Conservation (phyloP, 257 asterid genomes). For the Solanum rostratum region DNA sequence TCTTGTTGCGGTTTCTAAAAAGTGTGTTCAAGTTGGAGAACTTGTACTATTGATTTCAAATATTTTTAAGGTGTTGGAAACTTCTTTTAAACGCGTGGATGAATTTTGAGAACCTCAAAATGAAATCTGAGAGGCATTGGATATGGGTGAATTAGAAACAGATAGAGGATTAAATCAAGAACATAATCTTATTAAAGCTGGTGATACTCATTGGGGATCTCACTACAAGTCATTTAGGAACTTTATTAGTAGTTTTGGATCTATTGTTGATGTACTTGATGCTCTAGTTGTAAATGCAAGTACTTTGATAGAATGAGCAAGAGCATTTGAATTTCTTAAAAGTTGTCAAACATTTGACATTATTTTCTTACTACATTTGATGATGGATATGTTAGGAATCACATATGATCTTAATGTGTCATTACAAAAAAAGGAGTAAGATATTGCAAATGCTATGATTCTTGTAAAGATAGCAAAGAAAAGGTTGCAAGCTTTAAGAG, state of each 20-base stretch:
- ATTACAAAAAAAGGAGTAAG: neutral
- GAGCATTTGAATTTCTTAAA: neutral
- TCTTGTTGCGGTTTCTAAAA: neutral
- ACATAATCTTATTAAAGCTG: neutral
- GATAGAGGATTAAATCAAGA: neutral
- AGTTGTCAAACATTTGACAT: neutral
- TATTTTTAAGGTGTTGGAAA: neutral
- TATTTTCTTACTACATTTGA: too few relatives aligned
- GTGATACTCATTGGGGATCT: neutral
- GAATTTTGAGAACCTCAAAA: neutral
- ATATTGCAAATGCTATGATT: neutral
- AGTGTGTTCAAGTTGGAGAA: neutral
- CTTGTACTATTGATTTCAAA: neutral
- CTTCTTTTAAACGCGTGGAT: neutral
- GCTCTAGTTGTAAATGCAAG: neutral
- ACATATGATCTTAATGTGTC: neutral
- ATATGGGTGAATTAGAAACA: neutral
- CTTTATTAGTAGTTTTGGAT: neutral
- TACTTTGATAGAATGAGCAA: neutral
- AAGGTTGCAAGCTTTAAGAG: neutral
- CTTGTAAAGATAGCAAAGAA: neutral
- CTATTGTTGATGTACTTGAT: neutral
- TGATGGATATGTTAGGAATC: neutral
- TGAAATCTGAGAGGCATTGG: neutral
- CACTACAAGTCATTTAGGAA: neutral